phyloP scores from a whole-genome alignment of 768 basidiomycete genomes.

The Chlorophyllum brunneum region DNA sequence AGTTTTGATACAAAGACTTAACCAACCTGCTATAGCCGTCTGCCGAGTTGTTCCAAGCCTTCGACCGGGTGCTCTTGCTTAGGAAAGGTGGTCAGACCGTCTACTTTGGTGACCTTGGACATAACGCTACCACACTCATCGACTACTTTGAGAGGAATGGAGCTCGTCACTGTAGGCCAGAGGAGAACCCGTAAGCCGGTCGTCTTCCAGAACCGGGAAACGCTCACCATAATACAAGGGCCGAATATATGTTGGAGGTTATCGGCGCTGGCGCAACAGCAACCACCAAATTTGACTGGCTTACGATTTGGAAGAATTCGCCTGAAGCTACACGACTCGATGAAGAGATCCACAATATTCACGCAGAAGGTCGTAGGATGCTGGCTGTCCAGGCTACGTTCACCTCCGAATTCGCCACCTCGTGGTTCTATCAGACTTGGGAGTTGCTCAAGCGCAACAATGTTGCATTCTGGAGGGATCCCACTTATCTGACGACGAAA shows the following conservation, averaged over 20 bases:
- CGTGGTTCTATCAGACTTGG: constrained; percentile 46
- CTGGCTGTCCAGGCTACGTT: constrained; percentile 33
- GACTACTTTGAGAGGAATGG: constrained; percentile 75
- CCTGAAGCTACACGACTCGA: constrained; percentile 35
- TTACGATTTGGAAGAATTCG: constrained; percentile 50
- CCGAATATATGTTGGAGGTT: constrained; percentile 14
- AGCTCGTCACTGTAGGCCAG: constrained; percentile 51
- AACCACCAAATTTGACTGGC: constrained; percentile 52
- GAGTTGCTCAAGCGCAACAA: constrained; percentile 43
- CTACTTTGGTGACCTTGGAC: constrained; percentile 71
- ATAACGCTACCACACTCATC: constrained; percentile 58
- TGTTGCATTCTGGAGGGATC: constrained; percentile 49
- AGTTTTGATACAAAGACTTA: neutral
- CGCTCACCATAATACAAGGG: constrained; percentile 30
- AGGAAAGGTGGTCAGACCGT: constrained; percentile 75
- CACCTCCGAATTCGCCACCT: constrained; percentile 45
- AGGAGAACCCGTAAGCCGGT: constrained; percentile 66
- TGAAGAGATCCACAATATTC: constrained; percentile 42
- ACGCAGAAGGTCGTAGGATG: constrained; percentile 41
- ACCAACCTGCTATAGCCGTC: neutral
- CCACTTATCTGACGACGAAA: constrained; percentile 60
- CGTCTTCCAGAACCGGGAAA: neutral
- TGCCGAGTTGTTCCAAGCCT: constrained; percentile 32
- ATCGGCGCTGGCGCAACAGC: constrained; percentile 40
- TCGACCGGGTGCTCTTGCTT: constrained; percentile 75